Evolutionary conservation across 2,329 filamentous ascomycete species (phyloP).

Genomic region (Rhinocladiella mackenziei): DNA sequence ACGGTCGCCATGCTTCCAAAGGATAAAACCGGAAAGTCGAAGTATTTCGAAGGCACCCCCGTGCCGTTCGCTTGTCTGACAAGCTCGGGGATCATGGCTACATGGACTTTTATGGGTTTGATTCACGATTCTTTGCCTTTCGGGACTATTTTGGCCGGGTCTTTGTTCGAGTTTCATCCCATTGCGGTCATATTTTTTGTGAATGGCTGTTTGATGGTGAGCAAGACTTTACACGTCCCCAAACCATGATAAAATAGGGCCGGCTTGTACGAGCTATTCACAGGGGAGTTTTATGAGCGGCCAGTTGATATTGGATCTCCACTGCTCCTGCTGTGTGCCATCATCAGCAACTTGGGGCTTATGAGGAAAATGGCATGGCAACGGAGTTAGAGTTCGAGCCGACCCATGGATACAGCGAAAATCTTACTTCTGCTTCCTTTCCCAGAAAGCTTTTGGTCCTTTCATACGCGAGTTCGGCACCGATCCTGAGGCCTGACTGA

Average conservation of each 20-base stretch:
- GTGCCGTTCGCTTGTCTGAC: slow-evolving; percentile 79
- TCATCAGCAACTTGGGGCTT: too few species aligned
- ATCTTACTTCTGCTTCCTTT: too few species aligned
- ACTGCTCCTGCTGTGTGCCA: too few species aligned
- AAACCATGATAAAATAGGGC: slow-evolving; percentile 55
- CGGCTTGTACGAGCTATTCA: too few species aligned
- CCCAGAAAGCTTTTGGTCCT: too few species aligned
- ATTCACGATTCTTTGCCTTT: slow-evolving; percentile 73
- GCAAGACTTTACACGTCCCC: slow-evolving; percentile 89
- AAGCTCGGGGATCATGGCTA: slow-evolving; percentile 80
- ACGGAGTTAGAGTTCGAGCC: too few species aligned
- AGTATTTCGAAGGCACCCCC: slow-evolving; percentile 95
- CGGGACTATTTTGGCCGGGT: slow-evolving; percentile 65
- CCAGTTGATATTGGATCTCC: too few species aligned
- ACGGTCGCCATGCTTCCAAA: slow-evolving; percentile 86
- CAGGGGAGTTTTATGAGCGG: too few species aligned
- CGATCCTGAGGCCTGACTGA: too few species aligned
- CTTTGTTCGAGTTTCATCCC: slow-evolving; percentile 77
- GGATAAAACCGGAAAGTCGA: slow-evolving; percentile 82
- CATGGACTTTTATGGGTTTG: slow-evolving; percentile 79
- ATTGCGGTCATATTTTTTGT: slow-evolving; percentile 73
- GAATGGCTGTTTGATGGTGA: slow-evolving; percentile 93
- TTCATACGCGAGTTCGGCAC: too few species aligned
- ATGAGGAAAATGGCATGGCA: too few species aligned
- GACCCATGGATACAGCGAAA: too few species aligned